Evolutionary conservation across 805 yeast species (phyloP), one percentile per base, ranked within the genome.

Genomic region (Wickerhamomyces tratensis): DNA sequence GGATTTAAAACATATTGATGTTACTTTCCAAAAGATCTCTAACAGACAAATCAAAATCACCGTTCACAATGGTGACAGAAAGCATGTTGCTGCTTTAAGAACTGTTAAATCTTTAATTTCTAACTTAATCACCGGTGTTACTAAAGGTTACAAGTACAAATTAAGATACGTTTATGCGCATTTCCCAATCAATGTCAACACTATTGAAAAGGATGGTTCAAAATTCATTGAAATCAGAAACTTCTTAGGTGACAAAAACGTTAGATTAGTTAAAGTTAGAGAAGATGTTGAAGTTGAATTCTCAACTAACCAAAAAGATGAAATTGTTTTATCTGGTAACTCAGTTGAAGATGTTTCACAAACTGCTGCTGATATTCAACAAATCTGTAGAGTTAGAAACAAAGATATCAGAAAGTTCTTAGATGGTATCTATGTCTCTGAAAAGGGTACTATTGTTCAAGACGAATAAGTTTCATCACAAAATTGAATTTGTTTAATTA

Each of bases 321-420:
- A 93, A 79, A 77, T 93, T 62, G 71, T 85, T 57, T 76, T 93
- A 61, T 67, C 79, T 54, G 98, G 98, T 75, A 89, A 87, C 91
- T 91, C 97, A 50, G 77, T 87, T 61, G 97, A 91, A 76, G 86
- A 80, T 65, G 98, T 91, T 59, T 93, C 98, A 54, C 98, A 91
- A 77, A 85, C 88, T 66, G 93, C 95, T 72, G 98, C 98, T 64
- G 96, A 88, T 68, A 79, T 93, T 63, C 96, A 91, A 76, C 98
- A 91, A 78, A 79, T 79, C 72, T 88, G 97, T 80, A 82, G 94
- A 72, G 98, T 88, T 68, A 86, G 96, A 80, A 91, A 91, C 93
- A 93, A 93, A 91, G 98, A 91, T 93, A 91, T 93, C 89, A 86
- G 98, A 77, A 91, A 91, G 82, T 91, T 91, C 82, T 85, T 93